These are phyloP conservation scores for Phytophthora macrochlamydospora DNA, from an alignment of 352 stramenopile genomes.

Conservation along the genomic window DNA sequence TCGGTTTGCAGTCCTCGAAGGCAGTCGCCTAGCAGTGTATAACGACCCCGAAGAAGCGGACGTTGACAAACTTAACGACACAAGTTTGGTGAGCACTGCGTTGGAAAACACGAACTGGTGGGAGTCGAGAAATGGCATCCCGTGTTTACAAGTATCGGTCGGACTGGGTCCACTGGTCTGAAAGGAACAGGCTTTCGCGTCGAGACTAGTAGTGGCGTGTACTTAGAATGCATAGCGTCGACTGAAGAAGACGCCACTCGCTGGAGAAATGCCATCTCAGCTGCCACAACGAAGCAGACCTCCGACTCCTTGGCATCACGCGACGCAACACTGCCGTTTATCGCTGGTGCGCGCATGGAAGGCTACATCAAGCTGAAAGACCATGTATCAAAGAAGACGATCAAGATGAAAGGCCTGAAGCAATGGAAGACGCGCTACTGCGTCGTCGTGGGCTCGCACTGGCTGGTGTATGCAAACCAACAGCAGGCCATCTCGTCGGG, in stretches of 20 bases:
- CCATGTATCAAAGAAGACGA: constrained; percentile 19
- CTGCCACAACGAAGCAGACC: constrained; percentile 30
- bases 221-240: constrained; percentile 56
- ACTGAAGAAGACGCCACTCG: constrained; percentile 37
- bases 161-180: constrained; percentile 10
- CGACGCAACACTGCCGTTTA: constrained; percentile 59
- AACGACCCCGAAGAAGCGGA: constrained; percentile 34
- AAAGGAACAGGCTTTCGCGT: constrained; percentile 56
- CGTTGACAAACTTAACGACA: constrained; percentile 23
- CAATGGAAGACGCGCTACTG: constrained; percentile 70
- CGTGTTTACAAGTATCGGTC: constrained; percentile 31
- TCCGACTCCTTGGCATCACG: constrained; percentile 29
- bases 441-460: constrained; percentile 71
- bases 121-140: constrained; percentile 55
- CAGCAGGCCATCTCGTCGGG: constrained; percentile 43
- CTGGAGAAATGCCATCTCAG: constrained; percentile 40
- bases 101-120: constrained; percentile 58
- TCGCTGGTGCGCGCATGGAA: constrained; percentile 70
- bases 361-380: constrained; percentile 66
- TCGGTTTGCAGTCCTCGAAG: constrained; percentile 47
- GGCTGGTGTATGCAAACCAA: constrained; percentile 75
- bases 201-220: constrained; percentile 63
- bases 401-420: constrained; percentile 37
- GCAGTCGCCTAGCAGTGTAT: constrained; percentile 41
- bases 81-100: constrained; percentile 12